Evolutionary conservation across 2,329 filamentous ascomycete species (phyloP), one percentile per base, ranked within the genome.

Genomic region (Cladosporium velox): DNA sequence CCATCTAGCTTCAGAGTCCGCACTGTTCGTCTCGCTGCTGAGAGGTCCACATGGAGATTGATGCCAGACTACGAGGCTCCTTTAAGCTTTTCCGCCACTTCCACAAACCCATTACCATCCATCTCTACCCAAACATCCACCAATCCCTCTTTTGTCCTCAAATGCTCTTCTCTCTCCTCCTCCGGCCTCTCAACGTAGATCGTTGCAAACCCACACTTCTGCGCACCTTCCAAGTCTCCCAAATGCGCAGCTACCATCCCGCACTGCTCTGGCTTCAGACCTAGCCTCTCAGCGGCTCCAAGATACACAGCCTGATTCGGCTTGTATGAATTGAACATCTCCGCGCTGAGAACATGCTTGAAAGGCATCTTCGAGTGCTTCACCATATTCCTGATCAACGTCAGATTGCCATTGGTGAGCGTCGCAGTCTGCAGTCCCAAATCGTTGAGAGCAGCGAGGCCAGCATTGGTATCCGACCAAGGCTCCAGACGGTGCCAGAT

Each of bases 181-280:
- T 76, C 70, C 3, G 78, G 76, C 66, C 91, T 82, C 79, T 91
- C 90, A 2, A 95, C 86, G 74, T 93, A 95, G 2, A 95, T 82
- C 0, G 90, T 91, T 71, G 85, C 82, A 67, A 93, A 79, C 0
- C 91, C 91, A 67, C 82, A 84, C 2, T 72, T 74, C 71, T 87
- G 87, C 4, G 91, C 91, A 0, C 85, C 89, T 67, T 86, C 80
- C 64, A 95, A 78, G 77, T 94, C 91, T 6, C 73, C 76, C 66
- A 94, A 78, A 78, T 94, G 91, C 44, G 91, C 88, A 18, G 92
- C 91, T 24, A 95, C 90, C 86, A 95, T 87, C 24, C 87, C 90
- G 66, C 91, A 89, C 73, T 93, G 83, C 2, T 76, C 75, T 0
- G 88, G 85, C 67, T 84, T 71, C 51, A 88, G 68, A 0, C 84